Base-by-base conservation (phyloP, 2,329 filamentous ascomycete species). In the Xylariaceae sp. region DNA sequence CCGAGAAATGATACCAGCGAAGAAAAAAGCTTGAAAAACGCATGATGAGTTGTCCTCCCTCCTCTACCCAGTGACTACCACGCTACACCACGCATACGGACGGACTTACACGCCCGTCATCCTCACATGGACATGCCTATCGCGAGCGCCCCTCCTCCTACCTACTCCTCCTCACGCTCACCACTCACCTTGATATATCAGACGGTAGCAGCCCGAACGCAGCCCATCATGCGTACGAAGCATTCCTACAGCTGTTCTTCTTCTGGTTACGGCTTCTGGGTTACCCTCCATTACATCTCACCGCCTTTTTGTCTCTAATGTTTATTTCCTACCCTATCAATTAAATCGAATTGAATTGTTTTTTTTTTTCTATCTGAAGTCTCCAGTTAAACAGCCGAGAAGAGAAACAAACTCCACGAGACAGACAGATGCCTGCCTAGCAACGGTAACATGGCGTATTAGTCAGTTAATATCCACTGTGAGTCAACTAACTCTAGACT, bases 1-100 rank as follows among this genome's bases (percentile, higher is more conserved):
- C 18, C 7, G 9, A 23, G 13, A 10, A 18, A 23, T 30, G 9
- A 50, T 13, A 13, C 23, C 23, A 30, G 23, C 23, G 11, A 11
- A 17, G 30, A 30, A 30, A 61, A 60, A 55, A 50, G 60, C 51
- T 35, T 53, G 58, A 52, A 63, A 30, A 58, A 64, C 55, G 64
- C 64, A 65, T 53, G 64, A 66, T 66, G 64, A 65, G 64, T 66
- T 65, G 64, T 62, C 64, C 58, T 57, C 61, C 63, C 58, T 60
- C 64, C 62, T 64, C 60, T 64, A 61, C 23, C 23, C 23, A 30
- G 23, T 30, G 23, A 30, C 23, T 30, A 30, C 61, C 47, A 53
- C 35, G 47, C 52, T 39, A 49, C 54, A 41, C 23, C 5, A 5
- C 23, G 23, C 23, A 30, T 30, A 30, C 23, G 23, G 23, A 30